Evolutionary conservation across 257 asterid genomes (phyloP), one percentile per base, ranked within the genome.

Genomic region (Osmanthus fragrans): DNA sequence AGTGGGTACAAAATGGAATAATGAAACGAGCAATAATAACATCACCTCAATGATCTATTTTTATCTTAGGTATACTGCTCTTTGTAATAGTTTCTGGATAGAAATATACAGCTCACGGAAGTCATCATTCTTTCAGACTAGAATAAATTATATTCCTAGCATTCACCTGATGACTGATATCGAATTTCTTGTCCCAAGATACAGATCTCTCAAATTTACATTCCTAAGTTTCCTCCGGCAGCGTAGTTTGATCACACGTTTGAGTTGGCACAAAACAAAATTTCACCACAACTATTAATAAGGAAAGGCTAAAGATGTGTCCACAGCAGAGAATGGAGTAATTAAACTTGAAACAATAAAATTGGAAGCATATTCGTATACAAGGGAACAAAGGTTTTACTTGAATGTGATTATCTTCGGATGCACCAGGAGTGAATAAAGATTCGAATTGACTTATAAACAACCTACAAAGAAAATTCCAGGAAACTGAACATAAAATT

Each of bases 391-490:
- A 69, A 74, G 51, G 80, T 63, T 82, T 88, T 86, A 93, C 97
- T 85, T 89, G 91, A 67, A 77, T 74, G 77, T 13, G 86, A 82
- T 76, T 88, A 74, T 84, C 91, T 87, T 76, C 92, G 76, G 85
- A 77, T 79, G 85, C 81, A 81, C 81, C 86, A 82, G 90, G 87
- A 85, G 73, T 80, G 60, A 84, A 78, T 83, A 80, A 79, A 77
- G 91, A 76, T 71, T 89, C 90, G 54, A 85, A 84, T 85, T 85
- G 95, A 81, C 72, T 77, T 79, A 89, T 82, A 80, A 96, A 96
- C 77, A 86, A 86, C 97, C 99, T 96, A 85, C 84, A 85, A 74
- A 13, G 63, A 72, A 87, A 73, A 39, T 30, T 68, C 64, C 80
- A 73, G 75, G 69, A 18, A 60, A 65, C 54, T 7, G 54, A 63